phyloP scores from a whole-genome alignment of 2,329 filamentous ascomycete species.

The Chaetomiaceae sp. region DNA sequence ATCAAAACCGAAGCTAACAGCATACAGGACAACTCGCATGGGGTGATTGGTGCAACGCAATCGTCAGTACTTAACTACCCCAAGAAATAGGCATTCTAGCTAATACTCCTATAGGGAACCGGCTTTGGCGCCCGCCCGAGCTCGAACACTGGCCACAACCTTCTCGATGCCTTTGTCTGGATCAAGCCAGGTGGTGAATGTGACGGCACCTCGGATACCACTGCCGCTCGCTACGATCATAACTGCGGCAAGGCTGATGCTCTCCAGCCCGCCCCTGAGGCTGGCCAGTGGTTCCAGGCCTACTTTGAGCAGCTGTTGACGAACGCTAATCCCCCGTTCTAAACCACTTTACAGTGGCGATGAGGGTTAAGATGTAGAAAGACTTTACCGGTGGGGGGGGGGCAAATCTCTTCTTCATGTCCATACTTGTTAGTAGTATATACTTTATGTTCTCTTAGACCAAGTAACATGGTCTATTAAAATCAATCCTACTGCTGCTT shows the following conservation, averaged over 20 bases:
- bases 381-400: no score
- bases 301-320: slow-evolving; percentile 55
- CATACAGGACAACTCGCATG: slow-evolving; percentile 46
- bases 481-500: no score
- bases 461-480: no score
- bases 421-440: no score
- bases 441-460: no score
- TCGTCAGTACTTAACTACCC: no score
- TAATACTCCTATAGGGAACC: no score
- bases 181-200: slow-evolving; percentile 63
- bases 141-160: slow-evolving; percentile 53
- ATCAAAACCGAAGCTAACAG: not conserved
- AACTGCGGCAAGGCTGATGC: slow-evolving; percentile 51
- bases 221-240: slow-evolving; percentile 47
- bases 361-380: no score
- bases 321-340: slow-evolving; percentile 33
- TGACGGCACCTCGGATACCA: slow-evolving; percentile 46
- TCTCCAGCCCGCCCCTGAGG: slow-evolving; percentile 63
- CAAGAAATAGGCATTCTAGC: no score
- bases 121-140: slow-evolving; percentile 53
- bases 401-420: no score
- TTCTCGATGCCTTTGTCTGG: slow-evolving; percentile 66
- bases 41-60: slow-evolving; percentile 55
- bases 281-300: slow-evolving; percentile 63
- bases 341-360: not conserved